phyloP scores from a whole-genome alignment of 495 filamentous ascomycete genomes.

The Podospora conica region DNA sequence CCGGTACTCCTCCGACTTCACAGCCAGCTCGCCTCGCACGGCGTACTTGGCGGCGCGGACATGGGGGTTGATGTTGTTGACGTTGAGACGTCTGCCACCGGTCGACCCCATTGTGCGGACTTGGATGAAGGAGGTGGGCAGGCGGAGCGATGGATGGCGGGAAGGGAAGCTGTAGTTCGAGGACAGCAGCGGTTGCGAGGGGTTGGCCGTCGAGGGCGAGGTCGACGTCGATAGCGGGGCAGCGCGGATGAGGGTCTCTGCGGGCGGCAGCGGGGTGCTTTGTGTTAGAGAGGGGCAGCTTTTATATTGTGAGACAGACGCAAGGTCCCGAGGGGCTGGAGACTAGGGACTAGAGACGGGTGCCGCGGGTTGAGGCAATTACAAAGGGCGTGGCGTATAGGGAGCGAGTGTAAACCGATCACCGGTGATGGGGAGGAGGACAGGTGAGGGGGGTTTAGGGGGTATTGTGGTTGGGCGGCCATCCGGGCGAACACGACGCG shows the following conservation, averaged over 20 bases:
- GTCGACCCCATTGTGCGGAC: slow-evolving; percentile 30
- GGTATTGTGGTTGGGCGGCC: neutral
- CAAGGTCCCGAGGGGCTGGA: neutral
- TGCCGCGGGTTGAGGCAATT: slow-evolving; percentile 1
- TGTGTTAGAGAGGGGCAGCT: slow-evolving; percentile 13
- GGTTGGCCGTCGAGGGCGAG: slow-evolving; percentile 9
- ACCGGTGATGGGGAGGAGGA: neutral
- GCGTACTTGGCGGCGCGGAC: slow-evolving; percentile 86
- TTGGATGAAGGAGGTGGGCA: slow-evolving; percentile 15
- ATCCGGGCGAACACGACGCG: neutral
- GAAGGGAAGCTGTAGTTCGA: neutral
- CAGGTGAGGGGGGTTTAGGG: neutral
- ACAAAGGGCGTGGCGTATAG: neutral
- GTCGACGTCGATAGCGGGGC: slow-evolving; percentile 20
- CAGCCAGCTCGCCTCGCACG: slow-evolving; percentile 90
- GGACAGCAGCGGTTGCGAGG: slow-evolving; percentile 3
- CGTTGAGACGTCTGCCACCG: slow-evolving; percentile 53
- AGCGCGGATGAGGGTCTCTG: slow-evolving; percentile 13
- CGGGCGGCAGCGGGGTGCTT: slow-evolving; percentile 5
- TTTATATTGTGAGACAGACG: slow-evolving; percentile 1
- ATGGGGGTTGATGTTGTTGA: slow-evolving; percentile 88
- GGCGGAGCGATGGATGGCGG: neutral
- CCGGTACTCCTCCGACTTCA: slow-evolving; percentile 83
- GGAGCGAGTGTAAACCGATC: neutral
- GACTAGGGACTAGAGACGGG: too few relatives aligned